phyloP scores from a whole-genome alignment of 2,329 filamentous ascomycete species.

The Colletotrichum sp. region DNA sequence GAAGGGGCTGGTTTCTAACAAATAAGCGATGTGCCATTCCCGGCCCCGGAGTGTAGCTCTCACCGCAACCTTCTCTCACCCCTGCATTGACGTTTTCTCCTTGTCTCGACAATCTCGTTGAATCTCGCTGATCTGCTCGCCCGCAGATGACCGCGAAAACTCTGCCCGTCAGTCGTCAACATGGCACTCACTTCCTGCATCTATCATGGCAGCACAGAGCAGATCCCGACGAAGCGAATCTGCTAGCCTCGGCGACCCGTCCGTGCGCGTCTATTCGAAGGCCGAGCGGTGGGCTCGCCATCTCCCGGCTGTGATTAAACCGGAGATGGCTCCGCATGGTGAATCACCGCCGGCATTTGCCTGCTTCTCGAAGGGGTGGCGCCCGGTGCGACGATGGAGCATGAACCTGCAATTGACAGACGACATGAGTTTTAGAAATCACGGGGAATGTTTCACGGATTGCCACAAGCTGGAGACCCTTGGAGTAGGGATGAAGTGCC shows the following conservation, averaged over 20 bases:
- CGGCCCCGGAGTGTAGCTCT: not conserved
- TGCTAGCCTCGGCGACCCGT: not conserved
- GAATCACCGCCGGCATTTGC: not conserved
- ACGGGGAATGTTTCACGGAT: conserved; percentile 1
- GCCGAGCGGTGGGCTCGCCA: not conserved
- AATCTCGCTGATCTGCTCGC: not conserved
- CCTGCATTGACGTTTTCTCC: not conserved
- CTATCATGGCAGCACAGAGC: not conserved
- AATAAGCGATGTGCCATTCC: not conserved
- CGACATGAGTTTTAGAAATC: not conserved
- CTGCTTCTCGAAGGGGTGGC: not conserved
- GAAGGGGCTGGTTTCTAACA: not conserved
- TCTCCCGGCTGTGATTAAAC: not conserved
- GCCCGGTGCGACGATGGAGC: not conserved
- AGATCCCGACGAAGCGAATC: not conserved
- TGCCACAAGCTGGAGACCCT: not conserved
- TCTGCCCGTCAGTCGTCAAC: not conserved
- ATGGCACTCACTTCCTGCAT: not conserved
- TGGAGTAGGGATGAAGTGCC: not conserved
- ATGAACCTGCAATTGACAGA: not conserved
- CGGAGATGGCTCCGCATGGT: not conserved
- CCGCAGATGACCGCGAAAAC: not conserved
- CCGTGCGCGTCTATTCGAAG: conserved; percentile 10
- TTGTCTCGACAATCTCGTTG: not conserved
- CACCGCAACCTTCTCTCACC: not conserved